Conservation (phyloP, 768 basidiomycete species). For the Xerocomus brunneocitrinus region DNA sequence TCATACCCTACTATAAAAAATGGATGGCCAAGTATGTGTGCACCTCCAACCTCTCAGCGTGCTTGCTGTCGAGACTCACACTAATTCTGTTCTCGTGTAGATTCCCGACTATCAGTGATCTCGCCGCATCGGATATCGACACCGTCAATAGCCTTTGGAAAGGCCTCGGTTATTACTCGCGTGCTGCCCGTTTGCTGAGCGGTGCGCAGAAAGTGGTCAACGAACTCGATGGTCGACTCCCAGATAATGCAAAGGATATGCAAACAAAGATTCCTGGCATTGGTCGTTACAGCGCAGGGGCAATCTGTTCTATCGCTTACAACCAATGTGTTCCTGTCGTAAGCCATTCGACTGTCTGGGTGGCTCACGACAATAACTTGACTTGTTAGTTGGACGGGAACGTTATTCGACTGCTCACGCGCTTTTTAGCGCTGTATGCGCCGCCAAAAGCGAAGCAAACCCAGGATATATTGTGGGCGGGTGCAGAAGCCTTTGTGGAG, state of each 20-base stretch:
- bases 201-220: conserved; percentile 79
- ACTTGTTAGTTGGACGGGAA: conserved; percentile 77
- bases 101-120: conserved; percentile 76
- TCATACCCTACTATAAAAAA: conserved; percentile 88
- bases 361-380: not conserved
- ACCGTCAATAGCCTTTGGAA: conserved; percentile 89
- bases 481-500: conserved; percentile 66
- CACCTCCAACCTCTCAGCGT: not conserved
- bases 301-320: conserved; percentile 84
- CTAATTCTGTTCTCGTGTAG: conserved; percentile 31
- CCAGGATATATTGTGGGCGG: conserved; percentile 78
- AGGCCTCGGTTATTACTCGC: conserved; percentile 86
- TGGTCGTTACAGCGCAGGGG: conserved; percentile 84
- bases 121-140: conserved; percentile 72
- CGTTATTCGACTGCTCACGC: conserved; percentile 79
- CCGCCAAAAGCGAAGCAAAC: conserved; percentile 75
- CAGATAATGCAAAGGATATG: conserved; percentile 75
- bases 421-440: conserved; percentile 78
- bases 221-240: conserved; percentile 65
- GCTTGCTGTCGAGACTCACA: not conserved
- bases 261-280: conserved; percentile 83
- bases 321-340: conserved; percentile 81
- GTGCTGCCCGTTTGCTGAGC: conserved; percentile 73
- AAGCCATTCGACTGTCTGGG: conserved; percentile 28
- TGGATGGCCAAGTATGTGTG: conserved; percentile 75